Percentiles rank a stretch among this genome's conserved stretches.
These are phyloP conservation scores for Musa troglodytarum DNA, from an alignment of 176 grass and related monocot genomes.

Conservation along the genomic window DNA sequence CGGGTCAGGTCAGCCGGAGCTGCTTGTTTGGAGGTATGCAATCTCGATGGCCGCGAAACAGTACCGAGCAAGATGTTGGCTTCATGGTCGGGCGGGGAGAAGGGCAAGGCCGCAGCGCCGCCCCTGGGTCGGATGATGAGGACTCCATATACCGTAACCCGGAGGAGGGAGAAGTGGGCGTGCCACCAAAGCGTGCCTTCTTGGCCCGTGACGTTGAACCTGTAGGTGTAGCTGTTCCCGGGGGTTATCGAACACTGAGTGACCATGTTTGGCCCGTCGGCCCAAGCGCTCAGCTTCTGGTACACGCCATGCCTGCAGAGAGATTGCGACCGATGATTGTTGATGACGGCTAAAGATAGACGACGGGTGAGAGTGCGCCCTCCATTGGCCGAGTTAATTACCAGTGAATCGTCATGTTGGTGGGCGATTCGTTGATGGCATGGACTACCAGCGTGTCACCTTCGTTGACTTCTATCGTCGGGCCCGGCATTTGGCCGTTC, in stretches of 20 bases:
- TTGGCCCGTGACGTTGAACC: slow-evolving; percentile 45
- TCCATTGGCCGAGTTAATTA: neutral
- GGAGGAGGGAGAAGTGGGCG: slow-evolving; percentile 41
- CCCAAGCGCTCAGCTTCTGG: slow-evolving; percentile 47
- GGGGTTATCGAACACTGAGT: slow-evolving; percentile 68
- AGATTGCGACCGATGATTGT: too few relatives aligned
- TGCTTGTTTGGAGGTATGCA: too few relatives aligned
- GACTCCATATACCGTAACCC: slow-evolving; percentile 52
- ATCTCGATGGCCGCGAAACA: too few relatives aligned
- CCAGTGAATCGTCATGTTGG: slow-evolving; percentile 19
- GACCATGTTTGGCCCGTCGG: slow-evolving; percentile 64
- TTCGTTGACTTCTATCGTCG: slow-evolving; percentile 8
- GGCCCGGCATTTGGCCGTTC: slow-evolving; percentile 6
- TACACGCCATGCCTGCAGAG: slow-evolving; percentile 57
- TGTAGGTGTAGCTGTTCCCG: slow-evolving; percentile 35
- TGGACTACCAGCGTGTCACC: slow-evolving; percentile 8
- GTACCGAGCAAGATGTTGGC: slow-evolving; percentile 37
- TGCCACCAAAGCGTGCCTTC: slow-evolving; percentile 96
- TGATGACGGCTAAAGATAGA: neutral
- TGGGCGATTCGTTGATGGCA: slow-evolving; percentile 14
- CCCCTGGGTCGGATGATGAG: slow-evolving; percentile 37
- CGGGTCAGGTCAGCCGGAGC: neutral
- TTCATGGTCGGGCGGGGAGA: slow-evolving; percentile 36
- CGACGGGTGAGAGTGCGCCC: neutral
- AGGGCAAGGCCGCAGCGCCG: slow-evolving; percentile 38